Evolutionary conservation across 1,284 basidiomycete species (phyloP).

Genomic region (Fomitopsis betulina): DNA sequence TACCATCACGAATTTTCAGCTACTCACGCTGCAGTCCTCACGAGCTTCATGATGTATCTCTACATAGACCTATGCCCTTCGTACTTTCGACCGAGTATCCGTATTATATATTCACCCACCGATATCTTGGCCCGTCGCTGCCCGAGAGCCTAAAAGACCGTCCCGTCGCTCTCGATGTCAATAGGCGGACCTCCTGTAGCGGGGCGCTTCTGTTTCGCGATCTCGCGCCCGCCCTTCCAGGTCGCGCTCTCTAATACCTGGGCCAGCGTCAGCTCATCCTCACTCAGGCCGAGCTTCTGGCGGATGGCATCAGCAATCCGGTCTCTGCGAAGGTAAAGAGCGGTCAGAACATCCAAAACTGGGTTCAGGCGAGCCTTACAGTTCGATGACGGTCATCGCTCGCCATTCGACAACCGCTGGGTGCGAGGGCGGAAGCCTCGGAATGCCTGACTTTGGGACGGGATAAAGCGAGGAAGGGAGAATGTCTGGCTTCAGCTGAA

Average conservation of each 20-base stretch:
- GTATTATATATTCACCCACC: background rate
- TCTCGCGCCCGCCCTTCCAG: slow-evolving; percentile 93
- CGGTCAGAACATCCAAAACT: background rate
- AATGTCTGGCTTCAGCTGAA: slow-evolving; percentile 52
- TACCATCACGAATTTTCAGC: no score
- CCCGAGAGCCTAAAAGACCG: slow-evolving; percentile 55
- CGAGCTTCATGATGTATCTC: background rate
- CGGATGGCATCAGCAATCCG: slow-evolving; percentile 75
- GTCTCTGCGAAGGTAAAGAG: slow-evolving; percentile 54
- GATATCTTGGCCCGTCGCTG: background rate
- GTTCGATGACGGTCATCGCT: slow-evolving; percentile 87
- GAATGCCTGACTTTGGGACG: slow-evolving; percentile 47
- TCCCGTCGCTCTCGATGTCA: slow-evolving; percentile 82
- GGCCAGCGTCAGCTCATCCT: slow-evolving; percentile 60
- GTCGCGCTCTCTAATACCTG: slow-evolving; percentile 93
- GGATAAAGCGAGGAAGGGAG: slow-evolving; percentile 40
- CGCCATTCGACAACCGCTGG: slow-evolving; percentile 95
- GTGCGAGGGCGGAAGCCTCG: slow-evolving; percentile 68
- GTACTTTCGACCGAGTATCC: background rate
- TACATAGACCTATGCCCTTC: background rate
- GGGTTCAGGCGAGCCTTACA: slow-evolving; percentile 45
- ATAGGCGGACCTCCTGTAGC: slow-evolving; percentile 82
- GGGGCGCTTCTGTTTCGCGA: slow-evolving; percentile 77
- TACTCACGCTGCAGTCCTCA: no score
- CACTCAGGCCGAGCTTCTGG: slow-evolving; percentile 44